A percentile compares a stretch with the other conserved stretches of the same genome.
Conservation (phyloP, 495 filamentous ascomycete genomes). For the Pyrenula aspistea region DNA sequence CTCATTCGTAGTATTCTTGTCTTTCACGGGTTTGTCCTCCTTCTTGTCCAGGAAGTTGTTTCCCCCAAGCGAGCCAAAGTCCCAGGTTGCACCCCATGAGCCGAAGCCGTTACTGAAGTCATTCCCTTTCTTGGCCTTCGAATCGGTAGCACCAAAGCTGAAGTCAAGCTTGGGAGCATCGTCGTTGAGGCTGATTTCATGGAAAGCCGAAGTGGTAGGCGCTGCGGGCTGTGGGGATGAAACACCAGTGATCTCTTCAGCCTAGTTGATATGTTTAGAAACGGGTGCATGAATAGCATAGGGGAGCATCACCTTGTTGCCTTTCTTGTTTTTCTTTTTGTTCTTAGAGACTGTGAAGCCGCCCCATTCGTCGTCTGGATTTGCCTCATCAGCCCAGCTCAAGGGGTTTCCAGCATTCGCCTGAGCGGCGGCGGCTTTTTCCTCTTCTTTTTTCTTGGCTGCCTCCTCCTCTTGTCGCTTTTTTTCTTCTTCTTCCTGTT, state of each 20-base stretch:
- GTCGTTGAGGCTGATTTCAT: conserved; percentile 32
- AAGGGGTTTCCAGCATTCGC: conserved; percentile 20
- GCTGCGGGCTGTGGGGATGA: conserved; percentile 13
- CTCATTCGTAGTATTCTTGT: conserved; percentile 16
- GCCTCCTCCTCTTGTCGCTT: conserved; percentile 18
- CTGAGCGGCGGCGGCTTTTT: conserved; percentile 19
- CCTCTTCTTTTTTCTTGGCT: conserved; percentile 3
- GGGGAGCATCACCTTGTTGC: conserved; percentile 14
- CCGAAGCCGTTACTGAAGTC: conserved; percentile 22
- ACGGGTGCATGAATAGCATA: too few relatives aligned
- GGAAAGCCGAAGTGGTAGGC: conserved; percentile 22
- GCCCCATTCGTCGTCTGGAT: conserved; percentile 24
- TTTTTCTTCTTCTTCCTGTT: conserved; percentile 26
- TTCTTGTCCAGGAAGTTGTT: conserved; percentile 16
- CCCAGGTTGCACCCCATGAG: conserved; percentile 33
- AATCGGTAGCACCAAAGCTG: conserved; percentile 23
- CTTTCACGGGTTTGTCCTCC: conserved; percentile 18
- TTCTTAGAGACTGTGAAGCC: conserved; percentile 21
- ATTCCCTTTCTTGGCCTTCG: conserved; percentile 18
- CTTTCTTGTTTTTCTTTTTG: conserved; percentile 39
- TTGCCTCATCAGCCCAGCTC: conserved; percentile 31
- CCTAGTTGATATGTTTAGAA: too few relatives aligned
- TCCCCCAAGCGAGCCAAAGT: conserved; percentile 22
- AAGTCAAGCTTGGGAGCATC: conserved; percentile 32
- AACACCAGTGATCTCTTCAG: too few relatives aligned